Conservation (phyloP, 169 alveolate species). For the Toxoplasma gondii region DNA sequence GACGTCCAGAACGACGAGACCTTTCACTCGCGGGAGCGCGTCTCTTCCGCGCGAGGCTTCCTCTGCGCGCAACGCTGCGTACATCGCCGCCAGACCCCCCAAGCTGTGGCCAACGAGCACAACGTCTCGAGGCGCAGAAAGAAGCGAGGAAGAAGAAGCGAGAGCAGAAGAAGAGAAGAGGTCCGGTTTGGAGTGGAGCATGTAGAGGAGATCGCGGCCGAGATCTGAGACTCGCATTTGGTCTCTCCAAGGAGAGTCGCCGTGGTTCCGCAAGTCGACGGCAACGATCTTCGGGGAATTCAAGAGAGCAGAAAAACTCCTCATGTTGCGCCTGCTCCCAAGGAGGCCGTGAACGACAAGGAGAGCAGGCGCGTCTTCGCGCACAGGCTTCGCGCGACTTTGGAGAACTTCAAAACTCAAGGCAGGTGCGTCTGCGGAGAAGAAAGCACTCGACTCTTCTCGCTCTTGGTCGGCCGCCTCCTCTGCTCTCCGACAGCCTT, state of each 20-base stretch:
- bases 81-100: constrained; percentile 3
- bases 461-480: neutral
- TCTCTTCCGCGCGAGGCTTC: neutral
- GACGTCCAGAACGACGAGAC: neutral
- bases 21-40: neutral
- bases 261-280: neutral
- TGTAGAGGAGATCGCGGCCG: neutral
- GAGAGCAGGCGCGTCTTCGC: neutral
- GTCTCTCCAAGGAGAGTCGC: constrained; percentile 11
- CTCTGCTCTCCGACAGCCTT: neutral
- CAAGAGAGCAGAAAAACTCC: neutral
- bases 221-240: neutral
- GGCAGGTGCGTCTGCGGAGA: neutral
- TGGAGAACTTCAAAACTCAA: neutral
- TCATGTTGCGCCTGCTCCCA: constrained; percentile 1
- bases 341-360: constrained; percentile 1
- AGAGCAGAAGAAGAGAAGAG: neutral
- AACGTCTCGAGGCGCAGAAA: neutral
- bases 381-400: neutral
- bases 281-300: neutral
- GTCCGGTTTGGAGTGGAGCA: neutral
- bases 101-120: constrained; percentile 12
- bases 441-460: neutral
- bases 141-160: neutral
- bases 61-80: neutral